Base-by-base conservation (phyloP, 164 flowering plant species). In the Umbellularia californica region DNA sequence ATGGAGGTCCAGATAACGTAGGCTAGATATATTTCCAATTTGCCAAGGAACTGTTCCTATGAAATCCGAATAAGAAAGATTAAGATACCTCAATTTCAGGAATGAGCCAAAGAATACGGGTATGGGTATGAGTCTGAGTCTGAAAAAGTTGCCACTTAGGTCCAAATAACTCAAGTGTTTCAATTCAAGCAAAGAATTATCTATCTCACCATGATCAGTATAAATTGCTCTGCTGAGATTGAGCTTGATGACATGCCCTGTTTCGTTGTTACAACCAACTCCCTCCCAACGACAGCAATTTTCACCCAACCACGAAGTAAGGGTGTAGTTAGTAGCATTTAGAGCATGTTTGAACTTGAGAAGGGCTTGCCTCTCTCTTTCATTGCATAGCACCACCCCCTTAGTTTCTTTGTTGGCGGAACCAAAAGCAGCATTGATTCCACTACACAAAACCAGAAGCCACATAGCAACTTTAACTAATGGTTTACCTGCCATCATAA, bases 61-160 rank as follows among this genome's bases (percentile, higher is more conserved):
- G 47, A 77, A 72, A 5, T 0, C 0, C 1, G 47, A 0, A 6
- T 0, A 0, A 41, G 75, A 60, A 28, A 77, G 55, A 64, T 77
- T 30, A 72, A 69, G 24, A 58, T 72, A 77, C 20, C 47, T 60
- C 50, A 72, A 27, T 50, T 69, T 68, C 2, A 22, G 15, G 13
- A 74, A n/a, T 2, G 74, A 74, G 41, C 77, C 80, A 5, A 78
- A 6, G 70, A 60, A 72, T 2, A 27, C n/a, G 25, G 79, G 79
- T 15, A 77, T 72, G 9, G 52, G 4, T 15, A 77, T 72, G 9
- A 35, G 4, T 5, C 13, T 60, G 5, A 13, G 74, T 0, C 25
- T 3, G 27, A 77, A 72, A 62, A 17, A 11, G 33, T 77, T 77
- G 14, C 2, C 0, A 12, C 79, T 77, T 55, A 72, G 25, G 58